phyloP scores from a whole-genome alignment of 805 yeast genomes.

The Tetrapisispora nanseiensis region DNA sequence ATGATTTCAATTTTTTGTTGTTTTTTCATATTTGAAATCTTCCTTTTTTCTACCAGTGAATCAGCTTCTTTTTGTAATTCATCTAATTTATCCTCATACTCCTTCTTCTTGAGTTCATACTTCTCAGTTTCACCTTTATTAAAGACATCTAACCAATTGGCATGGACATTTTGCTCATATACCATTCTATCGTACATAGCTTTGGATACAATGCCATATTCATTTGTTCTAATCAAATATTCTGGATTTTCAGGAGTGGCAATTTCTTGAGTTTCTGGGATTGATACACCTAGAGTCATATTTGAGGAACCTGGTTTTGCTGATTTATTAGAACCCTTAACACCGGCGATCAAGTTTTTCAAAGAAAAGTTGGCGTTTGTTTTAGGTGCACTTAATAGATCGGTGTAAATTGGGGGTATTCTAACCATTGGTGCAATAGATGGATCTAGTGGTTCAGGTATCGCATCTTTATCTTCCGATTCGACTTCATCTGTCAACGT shows the following conservation, averaged over 20 bases:
- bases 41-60: slow-evolving; percentile 15
- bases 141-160: slow-evolving; percentile 12
- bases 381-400: slow-evolving; percentile 1
- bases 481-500: background rate
- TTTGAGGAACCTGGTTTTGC: background rate
- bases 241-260: slow-evolving; percentile 28
- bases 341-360: background rate
- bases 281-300: background rate
- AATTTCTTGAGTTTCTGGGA: slow-evolving; percentile 9
- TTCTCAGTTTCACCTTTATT: slow-evolving; percentile 9
- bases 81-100: slow-evolving; percentile 15
- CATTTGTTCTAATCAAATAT: slow-evolving; percentile 17
- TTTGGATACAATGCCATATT: slow-evolving; percentile 22
- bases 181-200: slow-evolving; percentile 22
- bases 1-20: slow-evolving; percentile 19
- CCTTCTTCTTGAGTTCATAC: slow-evolving; percentile 14
- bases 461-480: slow-evolving; percentile 3
- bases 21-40: slow-evolving; percentile 15
- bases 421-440: slow-evolving; percentile 10
- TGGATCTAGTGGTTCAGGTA: slow-evolving; percentile 11
- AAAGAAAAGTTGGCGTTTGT: background rate
- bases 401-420: slow-evolving; percentile 1
- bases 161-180: slow-evolving; percentile 17
- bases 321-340: background rate
- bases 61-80: slow-evolving; percentile 16